Evolutionary conservation across 768 basidiomycete genomes (phyloP), one percentile per base, ranked within the genome.

Genomic region (Lyophyllum semitale): DNA sequence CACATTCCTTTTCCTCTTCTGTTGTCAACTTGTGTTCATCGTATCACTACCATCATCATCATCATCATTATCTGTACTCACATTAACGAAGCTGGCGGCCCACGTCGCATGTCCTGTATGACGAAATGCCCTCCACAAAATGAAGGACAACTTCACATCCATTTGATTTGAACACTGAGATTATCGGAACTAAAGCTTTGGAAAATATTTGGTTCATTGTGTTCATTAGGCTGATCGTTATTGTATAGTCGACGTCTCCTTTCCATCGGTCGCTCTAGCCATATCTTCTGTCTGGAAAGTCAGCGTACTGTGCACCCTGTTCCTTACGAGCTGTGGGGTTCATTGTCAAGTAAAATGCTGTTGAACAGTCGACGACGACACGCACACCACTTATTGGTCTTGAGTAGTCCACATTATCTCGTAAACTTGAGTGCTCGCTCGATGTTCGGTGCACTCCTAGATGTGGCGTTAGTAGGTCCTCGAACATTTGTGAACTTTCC

Each of bases 21-120:
- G 62, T 60, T 64, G n/a, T n/a, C 62, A 64, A 66, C 69, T 56
- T 66, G 59, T 60, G 66, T 71, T 76, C 62, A 59, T 66, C 68
- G 65, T 69, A 71, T 68, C 51, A n/a, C n/a, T n/a, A n/a, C n/a
- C n/a, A n/a, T 25, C 22, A 38, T n/a, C 47, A n/a, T 26, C 47
- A 54, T 50, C 40, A 32, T 47, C 51, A 64, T 70, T 73, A 75
- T 73, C 66, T 82, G 80, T 82, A 83, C 68, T 70, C 73, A 75
- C 70, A 65, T 74, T 75, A 67, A 75, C 70, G 71, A 76, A 63
- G 51, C 44, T 63, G 58, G 58, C 57, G 48, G 45, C 57, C 35
- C 53, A 51, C 51, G 57, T 46, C 52, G 53, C 53, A 61, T 43
- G 54, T 52, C 51, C 40, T 47, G 53, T 59, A 57, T 43, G 46